Evolutionary conservation across 495 filamentous ascomycete species (phyloP).

Genomic region (Niebla homalea): DNA sequence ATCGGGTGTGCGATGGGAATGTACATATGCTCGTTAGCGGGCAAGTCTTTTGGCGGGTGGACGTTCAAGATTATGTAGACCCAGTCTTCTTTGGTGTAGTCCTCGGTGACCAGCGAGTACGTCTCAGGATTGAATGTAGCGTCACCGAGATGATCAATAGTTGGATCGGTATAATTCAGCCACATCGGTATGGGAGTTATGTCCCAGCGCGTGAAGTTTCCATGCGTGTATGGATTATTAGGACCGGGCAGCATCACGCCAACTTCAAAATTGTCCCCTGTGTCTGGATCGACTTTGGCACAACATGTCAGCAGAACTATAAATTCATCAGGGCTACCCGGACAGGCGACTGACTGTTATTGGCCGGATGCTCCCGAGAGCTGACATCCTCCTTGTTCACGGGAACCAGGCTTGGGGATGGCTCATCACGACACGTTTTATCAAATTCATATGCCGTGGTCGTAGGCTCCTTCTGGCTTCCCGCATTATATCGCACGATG

Average conservation of each 20-base stretch:
- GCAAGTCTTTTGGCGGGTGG: neutral
- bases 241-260: neutral
- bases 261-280: neutral
- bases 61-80: neutral
- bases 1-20: constrained; percentile 15
- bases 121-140: neutral
- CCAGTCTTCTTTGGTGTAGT: no score
- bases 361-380: no score
- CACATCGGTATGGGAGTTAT: constrained; percentile 20
- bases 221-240: constrained; percentile 23
- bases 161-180: constrained; percentile 22
- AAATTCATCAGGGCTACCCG: neutral
- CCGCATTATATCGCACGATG: constrained; percentile 39
- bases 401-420: constrained; percentile 20
- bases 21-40: neutral
- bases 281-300: neutral
- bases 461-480: constrained; percentile 22
- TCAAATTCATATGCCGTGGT: constrained; percentile 14
- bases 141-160: constrained; percentile 4
- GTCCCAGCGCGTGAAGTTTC: constrained; percentile 23
- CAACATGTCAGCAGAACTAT: neutral
- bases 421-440: constrained; percentile 19
- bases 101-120: no score
- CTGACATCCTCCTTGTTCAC: constrained; percentile 4
- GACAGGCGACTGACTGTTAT: no score